phyloP scores from a whole-genome alignment of 805 yeast genomes.

The Groenewaldozyma salmanticensis region DNA sequence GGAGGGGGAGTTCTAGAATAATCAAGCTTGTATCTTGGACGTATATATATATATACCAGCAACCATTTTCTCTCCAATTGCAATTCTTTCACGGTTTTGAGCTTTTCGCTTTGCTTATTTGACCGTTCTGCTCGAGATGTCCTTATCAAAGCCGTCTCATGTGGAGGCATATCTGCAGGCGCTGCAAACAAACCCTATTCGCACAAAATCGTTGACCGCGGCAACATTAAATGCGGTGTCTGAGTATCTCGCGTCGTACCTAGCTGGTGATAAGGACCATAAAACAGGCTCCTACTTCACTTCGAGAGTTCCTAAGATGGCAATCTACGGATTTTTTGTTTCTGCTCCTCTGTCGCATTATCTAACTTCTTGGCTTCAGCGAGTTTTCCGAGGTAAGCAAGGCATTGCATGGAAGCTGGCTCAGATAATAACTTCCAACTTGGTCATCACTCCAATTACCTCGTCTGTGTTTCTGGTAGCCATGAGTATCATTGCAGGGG shows the following conservation, averaged over 20 bases:
- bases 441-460: slow-evolving; percentile 27
- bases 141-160: not conserved
- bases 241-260: slow-evolving; percentile 27
- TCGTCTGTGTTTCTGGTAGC: slow-evolving; percentile 24
- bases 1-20: not conserved
- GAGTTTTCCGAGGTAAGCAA: slow-evolving; percentile 25
- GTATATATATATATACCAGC: not conserved
- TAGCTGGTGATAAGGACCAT: slow-evolving; percentile 31
- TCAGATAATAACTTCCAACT: slow-evolving; percentile 29
- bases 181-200: slow-evolving; percentile 23
- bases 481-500: slow-evolving; percentile 31
- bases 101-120: not conserved
- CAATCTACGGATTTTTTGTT: slow-evolving; percentile 28
- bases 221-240: slow-evolving; percentile 27
- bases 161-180: slow-evolving; percentile 17
- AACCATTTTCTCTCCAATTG: not conserved
- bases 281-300: slow-evolving; percentile 25
- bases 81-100: not conserved
- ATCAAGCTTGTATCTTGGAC: not conserved
- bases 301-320: slow-evolving; percentile 30
- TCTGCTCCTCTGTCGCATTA: slow-evolving; percentile 31
- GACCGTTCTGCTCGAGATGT: not conserved
- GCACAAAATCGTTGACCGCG: slow-evolving; percentile 29
- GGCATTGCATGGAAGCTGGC: slow-evolving; percentile 22
- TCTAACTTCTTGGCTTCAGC: slow-evolving; percentile 25